A percentile compares a stretch with the other conserved stretches of the same genome.
Conservation (phyloP, 441 rosid genomes). For the Aleurites moluccanus region DNA sequence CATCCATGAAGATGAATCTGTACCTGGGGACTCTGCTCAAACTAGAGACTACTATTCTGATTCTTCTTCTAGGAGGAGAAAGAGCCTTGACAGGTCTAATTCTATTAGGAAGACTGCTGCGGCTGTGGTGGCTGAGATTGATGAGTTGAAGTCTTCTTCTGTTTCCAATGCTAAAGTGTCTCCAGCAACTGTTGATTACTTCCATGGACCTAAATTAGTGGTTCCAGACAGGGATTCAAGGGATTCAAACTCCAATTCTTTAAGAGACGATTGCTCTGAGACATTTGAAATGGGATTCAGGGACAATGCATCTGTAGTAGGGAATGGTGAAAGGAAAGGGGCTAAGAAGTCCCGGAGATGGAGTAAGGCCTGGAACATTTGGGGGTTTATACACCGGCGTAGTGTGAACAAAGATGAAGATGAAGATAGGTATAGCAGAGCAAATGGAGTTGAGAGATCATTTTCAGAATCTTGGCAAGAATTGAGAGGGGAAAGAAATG, state of each 20-base stretch:
- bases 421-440: conserved; percentile 71
- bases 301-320: conserved; percentile 53
- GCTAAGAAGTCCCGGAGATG: conserved; percentile 79
- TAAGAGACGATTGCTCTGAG: conserved; percentile 75
- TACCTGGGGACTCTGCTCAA: conserved; percentile 90
- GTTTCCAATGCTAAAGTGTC: conserved; percentile 64
- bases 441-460: conserved; percentile 84
- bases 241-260: conserved; percentile 66
- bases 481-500: conserved; percentile 56
- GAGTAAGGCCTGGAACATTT: conserved; percentile 89
- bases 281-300: conserved; percentile 55
- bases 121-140: conserved; percentile 84
- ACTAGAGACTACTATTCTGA: conserved; percentile 93
- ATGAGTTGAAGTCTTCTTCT: conserved; percentile 53
- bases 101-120: conserved; percentile 87
- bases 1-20: conserved; percentile 45
- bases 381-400: conserved; percentile 77
- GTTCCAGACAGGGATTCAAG: conserved; percentile 50
- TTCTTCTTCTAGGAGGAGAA: conserved; percentile 78
- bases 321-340: conserved; percentile 60
- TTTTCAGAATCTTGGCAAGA: conserved; percentile 96
- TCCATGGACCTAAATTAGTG: conserved; percentile 44
- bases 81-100: conserved; percentile 86
- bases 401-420: conserved; percentile 84
- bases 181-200: conserved; percentile 57